Evolutionary conservation across 352 stramenopile species (phyloP).

Genomic region (Globisporangium middletonii): DNA sequence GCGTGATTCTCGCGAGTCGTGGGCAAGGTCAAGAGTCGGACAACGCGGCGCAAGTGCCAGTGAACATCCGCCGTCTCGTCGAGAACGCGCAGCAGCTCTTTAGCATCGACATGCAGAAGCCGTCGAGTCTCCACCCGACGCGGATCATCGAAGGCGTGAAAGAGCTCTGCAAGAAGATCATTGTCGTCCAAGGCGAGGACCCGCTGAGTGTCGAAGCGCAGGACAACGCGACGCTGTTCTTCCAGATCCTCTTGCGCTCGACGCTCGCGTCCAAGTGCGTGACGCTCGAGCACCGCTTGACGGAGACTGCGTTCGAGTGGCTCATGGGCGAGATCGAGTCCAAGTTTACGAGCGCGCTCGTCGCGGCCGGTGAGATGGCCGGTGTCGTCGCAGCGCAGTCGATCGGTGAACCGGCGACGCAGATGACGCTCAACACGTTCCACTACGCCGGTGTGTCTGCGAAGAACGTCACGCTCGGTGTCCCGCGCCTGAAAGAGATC

Average conservation of each 20-base stretch:
- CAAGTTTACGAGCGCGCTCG: conserved; percentile 94
- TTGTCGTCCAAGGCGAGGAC: conserved; percentile 95
- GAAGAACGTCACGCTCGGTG: conserved; percentile 99
- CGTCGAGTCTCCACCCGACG: conserved; percentile 90
- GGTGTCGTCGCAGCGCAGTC: conserved; percentile 98
- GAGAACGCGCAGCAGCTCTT: conserved; percentile 95
- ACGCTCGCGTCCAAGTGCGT: conserved; percentile 96
- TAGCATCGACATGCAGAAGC: conserved; percentile 90
- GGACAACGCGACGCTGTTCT: conserved; percentile 97
- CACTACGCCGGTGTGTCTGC: conserved; percentile 98
- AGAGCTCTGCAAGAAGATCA: conserved; percentile 91
- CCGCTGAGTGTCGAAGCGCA: conserved; percentile 95
- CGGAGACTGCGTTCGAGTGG: conserved; percentile 94
- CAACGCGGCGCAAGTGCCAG: conserved; percentile 85
- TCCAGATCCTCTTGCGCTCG: conserved; percentile 96
- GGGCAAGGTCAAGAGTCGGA: conserved; percentile 92
- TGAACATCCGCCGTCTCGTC: conserved; percentile 94
- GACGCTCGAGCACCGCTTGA: conserved; percentile 94
- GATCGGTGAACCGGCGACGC: conserved; percentile 98
- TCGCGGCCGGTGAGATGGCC: conserved; percentile 97
- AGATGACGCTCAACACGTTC: conserved; percentile 99
- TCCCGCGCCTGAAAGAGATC: conserved; percentile 99
- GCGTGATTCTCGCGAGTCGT: conserved; percentile 93
- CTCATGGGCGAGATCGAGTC: conserved; percentile 96
- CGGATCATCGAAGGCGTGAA: conserved; percentile 89